A percentile compares a stretch with the other conserved stretches of the same genome.
These are phyloP conservation scores for Nigrospora osmanthi DNA, from an alignment of 2,329 filamentous ascomycete species.

Conservation along the genomic window DNA sequence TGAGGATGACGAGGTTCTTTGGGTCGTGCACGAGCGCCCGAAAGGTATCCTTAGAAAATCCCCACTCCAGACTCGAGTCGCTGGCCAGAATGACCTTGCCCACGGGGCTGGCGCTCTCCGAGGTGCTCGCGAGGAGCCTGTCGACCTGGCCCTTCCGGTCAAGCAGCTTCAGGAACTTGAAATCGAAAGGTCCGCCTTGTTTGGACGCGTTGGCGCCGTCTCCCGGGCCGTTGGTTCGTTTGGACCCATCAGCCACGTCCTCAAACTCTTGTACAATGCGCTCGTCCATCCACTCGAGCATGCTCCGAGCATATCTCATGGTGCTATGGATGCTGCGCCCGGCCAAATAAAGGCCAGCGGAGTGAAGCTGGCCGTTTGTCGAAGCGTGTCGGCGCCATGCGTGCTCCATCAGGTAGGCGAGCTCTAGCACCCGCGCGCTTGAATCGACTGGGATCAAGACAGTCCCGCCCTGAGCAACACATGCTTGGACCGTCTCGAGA, in stretches of 20 bases:
- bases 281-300: slow-evolving; percentile 99
- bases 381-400: slow-evolving; percentile 68
- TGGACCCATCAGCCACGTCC: slow-evolving; percentile 48
- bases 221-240: slow-evolving; percentile 35
- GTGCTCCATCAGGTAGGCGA: slow-evolving; percentile 88
- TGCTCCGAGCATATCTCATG: slow-evolving; percentile 84
- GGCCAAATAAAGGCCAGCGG: slow-evolving; percentile 68
- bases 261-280: slow-evolving; percentile 90
- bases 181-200: slow-evolving; percentile 74
- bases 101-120: slow-evolving; percentile 30
- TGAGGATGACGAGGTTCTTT: slow-evolving; percentile 80
- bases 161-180: slow-evolving; percentile 74
- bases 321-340: slow-evolving; percentile 82
- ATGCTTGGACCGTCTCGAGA: slow-evolving; percentile 71
- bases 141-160: slow-evolving; percentile 77
- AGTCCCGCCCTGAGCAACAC: slow-evolving; percentile 75
- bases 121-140: slow-evolving; percentile 48
- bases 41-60: slow-evolving; percentile 78
- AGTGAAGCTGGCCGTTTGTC: slow-evolving; percentile 41
- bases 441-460: slow-evolving; percentile 93
- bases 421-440: slow-evolving; percentile 84
- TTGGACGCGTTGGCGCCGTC: slow-evolving; percentile 40
- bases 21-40: slow-evolving; percentile 66
- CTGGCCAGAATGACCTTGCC: slow-evolving; percentile 83
- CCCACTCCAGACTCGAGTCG: slow-evolving; percentile 87